Base-by-base conservation (phyloP, 768 basidiomycete species). In the Dioszegia hungarica region DNA sequence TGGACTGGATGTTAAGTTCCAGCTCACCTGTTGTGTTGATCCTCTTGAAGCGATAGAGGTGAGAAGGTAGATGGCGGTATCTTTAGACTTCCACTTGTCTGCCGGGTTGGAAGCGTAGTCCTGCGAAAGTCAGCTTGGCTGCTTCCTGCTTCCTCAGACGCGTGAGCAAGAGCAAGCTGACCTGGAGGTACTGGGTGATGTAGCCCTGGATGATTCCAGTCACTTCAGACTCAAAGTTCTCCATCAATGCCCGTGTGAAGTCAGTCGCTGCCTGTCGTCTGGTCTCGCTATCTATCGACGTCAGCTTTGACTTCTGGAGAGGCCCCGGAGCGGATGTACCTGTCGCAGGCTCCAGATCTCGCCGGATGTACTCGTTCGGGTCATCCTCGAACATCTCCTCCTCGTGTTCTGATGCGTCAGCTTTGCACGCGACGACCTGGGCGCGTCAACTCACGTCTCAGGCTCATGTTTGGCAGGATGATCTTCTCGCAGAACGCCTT, bases 321-420 rank as follows among this genome's bases (percentile, higher is more conserved):
- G 22, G 22, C 4, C 3, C 11, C 15, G 3, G 17, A 19, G 24
- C 10, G 31, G 19, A 45, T 74, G 80, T 75, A 55, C 87, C 78
- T 54, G 85, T 54, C 80, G 81, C 66, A 9, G 82, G 78, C 14
- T 91, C 81, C 25, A 94, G 79, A 67, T 94, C 91, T 38, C 89
- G 81, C 20, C 90, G 86, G 64, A 97, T 89, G 73, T 87, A 98
- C 72, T 98, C 94, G 36, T 94, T 82, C 0, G 95, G 93, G 63
- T 95, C 93, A 59, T 98, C 95, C 76, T 95, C 92, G 68, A 99
- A 98, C 74, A 91, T 86, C 67, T 99, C 95, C 47, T 89, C 82
- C 54, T 97, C 93, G 63, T 90, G 88, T 36, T 88, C 86, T 83
- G 57, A 8, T 22, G 10, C 5, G 33, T 33, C 31, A 50, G 33